A percentile compares a stretch with the other conserved stretches of the same genome.
phyloP scores from a whole-genome alignment of 805 yeast species.

The Zygoascus tannicola region DNA sequence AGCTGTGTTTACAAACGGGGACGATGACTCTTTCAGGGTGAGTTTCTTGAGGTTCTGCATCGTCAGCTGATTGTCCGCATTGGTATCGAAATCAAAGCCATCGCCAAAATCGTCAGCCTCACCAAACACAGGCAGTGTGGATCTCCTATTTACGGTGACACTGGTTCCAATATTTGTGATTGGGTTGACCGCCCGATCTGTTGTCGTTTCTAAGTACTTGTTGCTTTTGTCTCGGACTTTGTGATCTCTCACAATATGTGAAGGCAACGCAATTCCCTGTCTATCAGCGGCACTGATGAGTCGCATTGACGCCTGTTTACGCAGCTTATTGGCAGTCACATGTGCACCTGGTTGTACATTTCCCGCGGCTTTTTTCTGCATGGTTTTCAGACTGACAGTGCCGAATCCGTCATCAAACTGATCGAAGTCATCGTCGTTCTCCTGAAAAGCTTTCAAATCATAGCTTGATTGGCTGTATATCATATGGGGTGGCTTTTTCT shows the following conservation, averaged over 20 bases:
- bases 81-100: slow-evolving; percentile 11
- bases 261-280: slow-evolving; percentile 1
- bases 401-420: slow-evolving; percentile 4
- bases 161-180: too few species aligned
- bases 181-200: too few species aligned
- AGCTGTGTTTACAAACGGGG: neutral
- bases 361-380: neutral
- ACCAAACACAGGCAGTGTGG: too few species aligned
- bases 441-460: neutral
- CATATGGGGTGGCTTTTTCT: neutral
- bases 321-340: neutral
- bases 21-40: neutral
- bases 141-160: too few species aligned
- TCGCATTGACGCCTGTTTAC: slow-evolving; percentile 2
- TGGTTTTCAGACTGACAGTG: neutral
- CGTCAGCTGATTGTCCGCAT: neutral
- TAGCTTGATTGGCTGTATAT: neutral
- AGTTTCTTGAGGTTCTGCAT: slow-evolving; percentile 3
- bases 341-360: neutral
- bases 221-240: too few species aligned
- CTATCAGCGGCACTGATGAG: neutral
- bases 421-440: slow-evolving; percentile 3
- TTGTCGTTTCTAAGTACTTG: too few species aligned
- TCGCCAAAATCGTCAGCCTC: slow-evolving; percentile 12
- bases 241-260: neutral